phyloP scores from a whole-genome alignment of 345 rosid species.

The Eutrema heterophyllum region DNA sequence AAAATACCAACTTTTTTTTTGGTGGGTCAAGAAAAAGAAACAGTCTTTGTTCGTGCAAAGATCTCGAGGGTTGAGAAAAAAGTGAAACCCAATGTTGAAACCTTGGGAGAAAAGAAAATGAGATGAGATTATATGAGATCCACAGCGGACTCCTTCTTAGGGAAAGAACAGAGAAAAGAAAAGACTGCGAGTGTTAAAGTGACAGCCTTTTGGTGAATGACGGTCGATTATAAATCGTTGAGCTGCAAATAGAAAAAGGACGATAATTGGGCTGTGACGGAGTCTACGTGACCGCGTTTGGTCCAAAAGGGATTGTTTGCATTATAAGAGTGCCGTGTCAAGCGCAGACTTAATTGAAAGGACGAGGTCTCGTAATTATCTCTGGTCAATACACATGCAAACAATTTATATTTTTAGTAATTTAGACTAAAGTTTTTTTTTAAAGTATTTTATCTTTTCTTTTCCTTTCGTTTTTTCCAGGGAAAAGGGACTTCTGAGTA shows the following conservation, averaged over 20 bases:
- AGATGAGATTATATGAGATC: not conserved
- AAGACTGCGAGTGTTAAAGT: conserved; percentile 16
- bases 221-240: not conserved
- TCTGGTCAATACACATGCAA: conserved; percentile 23
- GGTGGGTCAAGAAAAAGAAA: conserved; percentile 1
- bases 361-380: conserved; percentile 19
- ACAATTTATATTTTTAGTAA: not conserved
- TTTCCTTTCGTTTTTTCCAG: not conserved
- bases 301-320: not conserved
- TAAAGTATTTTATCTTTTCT: not conserved
- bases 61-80: conserved; percentile 1
- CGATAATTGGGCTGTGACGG: conserved; percentile 22
- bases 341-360: conserved; percentile 26
- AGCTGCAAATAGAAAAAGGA: not conserved
- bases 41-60: conserved; percentile 17
- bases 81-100: not conserved
- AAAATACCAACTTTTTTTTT: not conserved
- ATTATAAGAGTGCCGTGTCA: conserved; percentile 24
- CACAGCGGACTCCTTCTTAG: not conserved
- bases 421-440: not conserved
- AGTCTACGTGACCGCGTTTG: conserved; percentile 16
- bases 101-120: not conserved
- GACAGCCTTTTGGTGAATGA: conserved; percentile 9
- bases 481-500: not conserved
- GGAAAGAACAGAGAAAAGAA: not conserved